phyloP scores from a whole-genome alignment of 352 stramenopile species.

The Phytophthora sp. region DNA sequence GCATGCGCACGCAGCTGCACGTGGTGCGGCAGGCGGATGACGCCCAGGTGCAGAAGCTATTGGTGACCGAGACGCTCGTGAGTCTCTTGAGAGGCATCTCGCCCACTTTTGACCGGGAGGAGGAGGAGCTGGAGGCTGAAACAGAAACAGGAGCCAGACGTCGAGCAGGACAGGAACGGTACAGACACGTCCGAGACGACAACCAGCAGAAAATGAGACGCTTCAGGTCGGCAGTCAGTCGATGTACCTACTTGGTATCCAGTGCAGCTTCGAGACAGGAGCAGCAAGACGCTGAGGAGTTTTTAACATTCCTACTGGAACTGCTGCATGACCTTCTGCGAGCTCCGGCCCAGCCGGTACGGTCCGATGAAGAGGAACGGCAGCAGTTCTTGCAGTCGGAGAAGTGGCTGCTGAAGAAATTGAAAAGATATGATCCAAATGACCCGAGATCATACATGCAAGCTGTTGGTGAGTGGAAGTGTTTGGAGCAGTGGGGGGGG shows the following conservation, averaged over 20 bases:
- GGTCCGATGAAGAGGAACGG: constrained; percentile 27
- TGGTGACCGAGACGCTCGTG: constrained; percentile 41
- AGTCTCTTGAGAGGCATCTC: constrained; percentile 31
- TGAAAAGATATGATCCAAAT: constrained; percentile 42
- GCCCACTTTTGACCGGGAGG: neutral
- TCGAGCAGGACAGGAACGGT: constrained; percentile 4
- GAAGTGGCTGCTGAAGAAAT: constrained; percentile 30
- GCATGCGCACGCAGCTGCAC: constrained; percentile 33
- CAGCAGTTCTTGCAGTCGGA: constrained; percentile 33
- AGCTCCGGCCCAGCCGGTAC: constrained; percentile 18
- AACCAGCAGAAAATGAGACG: constrained; percentile 37
- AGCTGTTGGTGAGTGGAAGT: constrained; percentile 56
- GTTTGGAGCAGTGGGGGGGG: neutral
- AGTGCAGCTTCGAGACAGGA: constrained; percentile 49
- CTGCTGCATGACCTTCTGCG: constrained; percentile 65
- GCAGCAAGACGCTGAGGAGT: constrained; percentile 86
- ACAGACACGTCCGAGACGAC: constrained; percentile 23
- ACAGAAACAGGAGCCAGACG: neutral
- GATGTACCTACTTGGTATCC: constrained; percentile 59
- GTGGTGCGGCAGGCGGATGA: constrained; percentile 26
- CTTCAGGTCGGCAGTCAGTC: constrained; percentile 43
- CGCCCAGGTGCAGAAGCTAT: constrained; percentile 29
- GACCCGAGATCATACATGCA: constrained; percentile 64
- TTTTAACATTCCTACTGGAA: constrained; percentile 76
- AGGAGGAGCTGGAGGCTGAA: constrained; percentile 19